phyloP scores from a whole-genome alignment of 2,329 filamentous ascomycete genomes.

The Fusarium sp. region DNA sequence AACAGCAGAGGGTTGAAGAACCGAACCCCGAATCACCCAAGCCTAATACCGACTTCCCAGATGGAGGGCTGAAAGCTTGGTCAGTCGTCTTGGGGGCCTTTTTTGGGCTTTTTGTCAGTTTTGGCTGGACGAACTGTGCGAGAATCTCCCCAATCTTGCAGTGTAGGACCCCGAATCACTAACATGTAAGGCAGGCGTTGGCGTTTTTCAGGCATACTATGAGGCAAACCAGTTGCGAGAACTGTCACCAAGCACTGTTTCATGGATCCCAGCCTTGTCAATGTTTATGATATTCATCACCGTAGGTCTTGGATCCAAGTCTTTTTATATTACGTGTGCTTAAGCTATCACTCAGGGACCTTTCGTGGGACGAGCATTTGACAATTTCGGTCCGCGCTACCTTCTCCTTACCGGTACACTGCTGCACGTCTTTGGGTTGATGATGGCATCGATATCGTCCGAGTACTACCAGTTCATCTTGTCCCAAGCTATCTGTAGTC shows the following conservation, averaged over 20 bases:
- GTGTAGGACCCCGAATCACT: not conserved
- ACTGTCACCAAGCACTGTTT: not conserved
- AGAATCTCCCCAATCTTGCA: too few species aligned
- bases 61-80: not conserved
- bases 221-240: not conserved
- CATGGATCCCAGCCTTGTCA: not conserved
- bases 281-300: not conserved
- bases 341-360: not conserved
- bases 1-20: not conserved
- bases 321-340: not conserved
- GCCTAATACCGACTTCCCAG: accelerated
- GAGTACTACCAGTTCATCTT: not conserved
- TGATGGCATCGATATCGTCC: not conserved
- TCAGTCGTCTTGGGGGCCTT: accelerated
- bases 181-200: not conserved
- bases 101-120: not conserved
- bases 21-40: not conserved
- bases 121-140: not conserved
- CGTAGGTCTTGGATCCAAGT: not conserved
- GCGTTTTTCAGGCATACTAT: not conserved
- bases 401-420: not conserved
- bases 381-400: not conserved
- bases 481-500: not conserved
- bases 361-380: not conserved
- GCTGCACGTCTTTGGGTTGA: not conserved